Conservation (phyloP, 2,329 filamentous ascomycete genomes). For the Colletotrichum echinochloae region DNA sequence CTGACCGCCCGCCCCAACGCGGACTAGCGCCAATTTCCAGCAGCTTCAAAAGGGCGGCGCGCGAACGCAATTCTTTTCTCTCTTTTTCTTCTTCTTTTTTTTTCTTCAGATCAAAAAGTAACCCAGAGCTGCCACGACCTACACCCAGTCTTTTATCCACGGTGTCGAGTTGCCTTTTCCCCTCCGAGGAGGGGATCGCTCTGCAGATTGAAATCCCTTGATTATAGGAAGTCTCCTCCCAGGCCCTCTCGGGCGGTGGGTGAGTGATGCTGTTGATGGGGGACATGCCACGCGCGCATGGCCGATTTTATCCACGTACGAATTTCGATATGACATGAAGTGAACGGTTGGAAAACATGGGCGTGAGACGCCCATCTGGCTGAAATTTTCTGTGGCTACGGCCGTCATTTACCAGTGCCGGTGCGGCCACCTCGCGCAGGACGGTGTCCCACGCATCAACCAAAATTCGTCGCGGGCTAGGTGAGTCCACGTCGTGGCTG, state of each 20-base stretch:
- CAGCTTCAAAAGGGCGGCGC: conserved; percentile 23
- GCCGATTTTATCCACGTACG: neutral
- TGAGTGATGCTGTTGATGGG: conserved; percentile 72
- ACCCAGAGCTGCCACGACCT: conserved; percentile 72
- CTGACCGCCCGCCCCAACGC: conserved; percentile 14
- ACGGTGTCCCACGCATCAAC: neutral
- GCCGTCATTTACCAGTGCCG: neutral
- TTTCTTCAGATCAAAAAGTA: conserved; percentile 71
- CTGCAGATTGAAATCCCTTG: conserved; percentile 70
- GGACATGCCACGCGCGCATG: conserved; percentile 57
- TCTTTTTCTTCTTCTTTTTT: conserved; percentile 58
- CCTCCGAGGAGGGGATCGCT: conserved; percentile 59
- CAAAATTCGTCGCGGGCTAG: neutral
- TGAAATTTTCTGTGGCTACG: fast-evolving
- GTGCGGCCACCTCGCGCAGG: neutral
- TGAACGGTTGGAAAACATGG: neutral
- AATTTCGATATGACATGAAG: neutral
- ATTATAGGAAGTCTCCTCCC: conserved; percentile 72
- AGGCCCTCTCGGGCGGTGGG: conserved; percentile 58
- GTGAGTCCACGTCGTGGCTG: neutral
- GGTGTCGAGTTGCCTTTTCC: conserved; percentile 73
- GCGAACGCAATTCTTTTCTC: conserved; percentile 47
- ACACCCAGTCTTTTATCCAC: conserved; percentile 64
- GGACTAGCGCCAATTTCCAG: conserved; percentile 43
- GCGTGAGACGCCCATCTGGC: neutral